Base-by-base conservation (phyloP, 2,329 filamentous ascomycete genomes). In the Fusarium brachygibbosum region DNA sequence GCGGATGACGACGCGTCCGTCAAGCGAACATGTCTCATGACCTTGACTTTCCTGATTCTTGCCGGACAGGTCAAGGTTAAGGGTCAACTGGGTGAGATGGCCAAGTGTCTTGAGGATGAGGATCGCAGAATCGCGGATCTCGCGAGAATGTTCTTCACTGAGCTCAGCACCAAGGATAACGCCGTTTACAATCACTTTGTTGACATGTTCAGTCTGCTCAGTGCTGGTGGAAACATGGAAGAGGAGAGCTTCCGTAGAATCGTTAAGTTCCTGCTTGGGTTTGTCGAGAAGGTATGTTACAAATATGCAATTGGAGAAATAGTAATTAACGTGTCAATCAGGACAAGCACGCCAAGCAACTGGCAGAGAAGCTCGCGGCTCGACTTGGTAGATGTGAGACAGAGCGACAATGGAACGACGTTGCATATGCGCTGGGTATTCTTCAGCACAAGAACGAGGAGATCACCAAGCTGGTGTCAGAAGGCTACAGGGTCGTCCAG, bases 171-270 rank as follows among this genome's bases (percentile, higher is more conserved):
- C 72, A 99, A 99, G 83, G 96, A 99, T 79, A 99, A 99, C 76
- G 96, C 96, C 4, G 93, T 99, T 4, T 99, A 99, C 80, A 99
- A 99, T 79, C 95, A 99, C 82, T 99, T 99, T 80, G 94, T 99
- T 29, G 96, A 99, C 78, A 98, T 99, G 93, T 99, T 99, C 80
- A 95, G 92, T 76, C 82, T 98, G 69, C 84, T 99, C 46, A 96
- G 93, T 60, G 92, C 94, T 0, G 95, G 97, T 73, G 87, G 88
- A 54, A 88, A 85, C 31, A 84, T 99, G 70, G 90, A 93, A 12
- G 95, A 98, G 78, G 93, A 97, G 73, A 89, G 91, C 25, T 91
- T 99, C 81, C 90, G 88, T 78, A 87, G 92, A 64, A 95, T 99
- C 63, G 87, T 99, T 69, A 94, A 93, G 76, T 99, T 99, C 81